Conservation (phyloP, 345 rosid genomes). For the Eucalyptus sp. region DNA sequence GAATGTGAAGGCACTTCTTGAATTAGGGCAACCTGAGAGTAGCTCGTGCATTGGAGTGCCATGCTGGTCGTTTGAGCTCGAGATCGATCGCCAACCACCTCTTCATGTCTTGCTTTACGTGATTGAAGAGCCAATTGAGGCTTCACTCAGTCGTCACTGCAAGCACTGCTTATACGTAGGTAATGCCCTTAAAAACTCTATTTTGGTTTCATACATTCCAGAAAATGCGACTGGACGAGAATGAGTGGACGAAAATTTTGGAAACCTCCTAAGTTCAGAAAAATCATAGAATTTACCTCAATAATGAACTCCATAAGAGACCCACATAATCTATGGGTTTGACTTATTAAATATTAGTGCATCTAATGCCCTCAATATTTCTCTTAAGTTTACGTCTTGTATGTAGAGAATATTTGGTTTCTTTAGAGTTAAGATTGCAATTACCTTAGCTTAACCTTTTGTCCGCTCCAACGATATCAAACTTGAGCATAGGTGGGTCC, state of each 20-base stretch:
- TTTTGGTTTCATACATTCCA: not conserved
- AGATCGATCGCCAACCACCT: constrained; percentile 70
- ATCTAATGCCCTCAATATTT: not conserved
- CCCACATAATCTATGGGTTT: not conserved
- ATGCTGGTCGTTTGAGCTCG: constrained; percentile 89
- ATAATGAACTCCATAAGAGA: not conserved
- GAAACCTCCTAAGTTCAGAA: not conserved
- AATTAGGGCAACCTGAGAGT: constrained; percentile 45
- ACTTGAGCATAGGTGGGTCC: not conserved
- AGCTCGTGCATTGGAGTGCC: constrained; percentile 18
- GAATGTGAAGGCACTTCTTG: constrained; percentile 50
- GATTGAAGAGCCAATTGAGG: constrained; percentile 61
- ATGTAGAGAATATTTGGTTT: not conserved
- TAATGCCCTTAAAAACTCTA: constrained; percentile 19
- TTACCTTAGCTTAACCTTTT: not conserved
- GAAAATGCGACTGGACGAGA: not conserved
- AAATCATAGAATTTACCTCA: not conserved
- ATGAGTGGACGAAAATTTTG: not conserved
- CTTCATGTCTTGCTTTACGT: constrained; percentile 54
- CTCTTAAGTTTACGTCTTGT: not conserved
- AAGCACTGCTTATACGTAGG: constrained; percentile 79
- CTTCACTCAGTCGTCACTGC: constrained; percentile 45
- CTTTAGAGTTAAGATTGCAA: not conserved
- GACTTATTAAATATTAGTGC: not conserved
- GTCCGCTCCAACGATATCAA: not conserved